Percentiles rank a stretch among this genome's conserved stretches.
Evolutionary conservation across 2,329 filamentous ascomycete genomes (phyloP).

Genomic region (Didymella keratinophila): DNA sequence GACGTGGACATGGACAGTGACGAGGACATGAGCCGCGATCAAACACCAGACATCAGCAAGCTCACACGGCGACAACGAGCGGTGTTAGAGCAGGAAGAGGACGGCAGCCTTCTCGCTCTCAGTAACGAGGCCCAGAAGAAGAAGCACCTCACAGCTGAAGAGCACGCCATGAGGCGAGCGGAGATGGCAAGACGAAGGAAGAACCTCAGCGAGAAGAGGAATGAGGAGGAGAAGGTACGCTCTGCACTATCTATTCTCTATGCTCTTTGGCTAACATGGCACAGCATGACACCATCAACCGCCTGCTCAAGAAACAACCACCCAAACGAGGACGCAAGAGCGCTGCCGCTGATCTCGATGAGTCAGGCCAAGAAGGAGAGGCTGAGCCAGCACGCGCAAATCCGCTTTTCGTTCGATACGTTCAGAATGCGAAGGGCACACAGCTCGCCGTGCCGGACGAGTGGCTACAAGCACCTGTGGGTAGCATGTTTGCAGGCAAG

Average conservation of each 20-base stretch:
- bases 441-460: constrained; percentile 71
- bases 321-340: constrained; percentile 66
- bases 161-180: constrained; percentile 74
- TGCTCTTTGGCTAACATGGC: constrained; percentile 22
- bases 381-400: constrained; percentile 59
- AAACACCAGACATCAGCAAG: constrained; percentile 70
- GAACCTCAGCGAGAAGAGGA: constrained; percentile 78
- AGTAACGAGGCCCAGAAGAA: constrained; percentile 75
- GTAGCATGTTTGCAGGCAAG: constrained; percentile 61
- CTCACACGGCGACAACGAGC: constrained; percentile 74
- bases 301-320: constrained; percentile 84
- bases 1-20: constrained; percentile 59
- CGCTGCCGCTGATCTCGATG: constrained; percentile 58
- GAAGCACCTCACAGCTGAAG: constrained; percentile 75
- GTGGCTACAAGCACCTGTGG: constrained; percentile 70
- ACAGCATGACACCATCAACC: constrained; percentile 90
- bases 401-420: constrained; percentile 73
- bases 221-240: constrained; percentile 76
- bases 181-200: constrained; percentile 78
- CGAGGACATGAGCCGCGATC: constrained; percentile 63
- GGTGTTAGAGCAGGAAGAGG: constrained; percentile 61
- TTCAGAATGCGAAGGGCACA: constrained; percentile 69
- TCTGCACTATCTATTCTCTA: neutral
- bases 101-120: constrained; percentile 58
- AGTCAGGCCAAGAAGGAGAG: constrained; percentile 60